Conservation (phyloP, 2,329 filamentous ascomycete genomes). For the Bipolaris sorokiniana region DNA sequence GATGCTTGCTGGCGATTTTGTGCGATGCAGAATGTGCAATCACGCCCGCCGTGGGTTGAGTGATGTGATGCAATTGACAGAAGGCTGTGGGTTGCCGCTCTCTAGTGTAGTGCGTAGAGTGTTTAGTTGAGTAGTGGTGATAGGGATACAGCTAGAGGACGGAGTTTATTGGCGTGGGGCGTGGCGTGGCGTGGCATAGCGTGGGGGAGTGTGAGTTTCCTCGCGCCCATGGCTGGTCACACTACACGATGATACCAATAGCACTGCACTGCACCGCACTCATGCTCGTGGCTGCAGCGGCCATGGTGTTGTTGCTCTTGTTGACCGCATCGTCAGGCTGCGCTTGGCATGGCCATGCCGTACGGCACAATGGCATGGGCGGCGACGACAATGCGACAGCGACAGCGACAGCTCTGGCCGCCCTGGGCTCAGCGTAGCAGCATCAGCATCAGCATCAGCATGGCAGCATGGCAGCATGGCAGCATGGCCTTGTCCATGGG, state of each 20-base stretch:
- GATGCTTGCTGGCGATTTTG: conserved; percentile 14
- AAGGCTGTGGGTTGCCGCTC: conserved; percentile 6
- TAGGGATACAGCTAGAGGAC: not conserved
- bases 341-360: conserved; percentile 2
- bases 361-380: not conserved
- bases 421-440: too few relatives aligned
- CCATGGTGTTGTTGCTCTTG: not conserved
- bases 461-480: not conserved
- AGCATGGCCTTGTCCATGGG: not conserved
- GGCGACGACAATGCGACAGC: too few relatives aligned
- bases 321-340: conserved; percentile 5
- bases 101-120: too few relatives aligned
- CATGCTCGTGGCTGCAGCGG: not conserved
- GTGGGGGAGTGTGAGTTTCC: not conserved
- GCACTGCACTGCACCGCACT: too few relatives aligned
- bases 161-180: not conserved
- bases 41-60: not conserved
- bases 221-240: not conserved
- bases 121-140: too few relatives aligned
- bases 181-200: not conserved
- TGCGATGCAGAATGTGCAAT: conserved; percentile 10
- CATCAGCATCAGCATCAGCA: too few relatives aligned
- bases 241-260: too few relatives aligned
- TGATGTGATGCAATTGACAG: not conserved
- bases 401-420: conserved; percentile 8